Base-by-base conservation (phyloP, 2,329 filamentous ascomycete genomes). In the Venturia effusa region DNA sequence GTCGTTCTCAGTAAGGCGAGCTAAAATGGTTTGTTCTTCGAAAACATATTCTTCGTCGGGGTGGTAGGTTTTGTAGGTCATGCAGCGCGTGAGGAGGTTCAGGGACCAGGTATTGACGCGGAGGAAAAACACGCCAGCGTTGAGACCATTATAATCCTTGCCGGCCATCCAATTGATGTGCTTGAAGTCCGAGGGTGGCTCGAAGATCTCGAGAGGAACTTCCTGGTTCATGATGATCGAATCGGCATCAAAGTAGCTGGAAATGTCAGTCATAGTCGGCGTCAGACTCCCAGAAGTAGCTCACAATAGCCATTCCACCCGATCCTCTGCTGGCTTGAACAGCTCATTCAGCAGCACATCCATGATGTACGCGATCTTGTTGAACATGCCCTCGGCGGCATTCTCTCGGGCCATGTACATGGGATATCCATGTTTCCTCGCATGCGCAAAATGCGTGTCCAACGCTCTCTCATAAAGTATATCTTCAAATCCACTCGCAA, bases 251-350 rank as follows among this genome's bases (percentile, higher is more conserved):
- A 71, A 69, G 70, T 73, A 75, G 64, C 71, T 74, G 48, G 22
- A 22, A 34, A 17, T 41, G 37, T 43, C 22, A 24, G 59, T 43
- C 24, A 6, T 17, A 37, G 37, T 40, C 39, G 5, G 40, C 17
- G 48, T 17, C 15, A 19, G 34, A 3, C 27, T 27, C 6, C 22
- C 15, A 19, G n/a, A 27, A 37, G 4, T 8, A 34, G 67, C 70
- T 48, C 65, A 74, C 72, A 75, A 72, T 40, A 76, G 66, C 74
- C 74, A 76, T 62, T 76, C 70, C 17, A 73, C 63, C 40, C 74
- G 68, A 59, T 73, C 66, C 8, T 63, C 66, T 13, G 67, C 64
- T 6, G 72, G 70, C 64, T 74, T 74, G 17, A 68, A 69, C 61
- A 76, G 61, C 65, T 76, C 74, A 15, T 68, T 64, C 32, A 75